Evolutionary conservation across 495 filamentous ascomycete genomes (phyloP).

Genomic region (Aspergillus sclerotiicarbonarius): DNA sequence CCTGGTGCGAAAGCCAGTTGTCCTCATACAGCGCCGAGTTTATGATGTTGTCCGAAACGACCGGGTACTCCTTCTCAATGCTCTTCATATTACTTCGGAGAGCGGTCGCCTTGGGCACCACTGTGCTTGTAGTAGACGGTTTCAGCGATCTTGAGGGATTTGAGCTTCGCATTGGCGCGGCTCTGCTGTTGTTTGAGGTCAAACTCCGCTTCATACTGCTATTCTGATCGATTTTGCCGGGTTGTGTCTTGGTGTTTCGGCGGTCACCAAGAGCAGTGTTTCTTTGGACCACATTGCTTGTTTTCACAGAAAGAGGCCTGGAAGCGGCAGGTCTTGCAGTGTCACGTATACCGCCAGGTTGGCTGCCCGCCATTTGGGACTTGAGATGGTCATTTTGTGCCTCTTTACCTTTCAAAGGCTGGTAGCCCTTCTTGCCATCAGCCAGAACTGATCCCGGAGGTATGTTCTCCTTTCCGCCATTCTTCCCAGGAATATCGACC

Average conservation of each 20-base stretch:
- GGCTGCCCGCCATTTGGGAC: not conserved
- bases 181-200: not conserved
- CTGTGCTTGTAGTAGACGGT: slow-evolving; percentile 25
- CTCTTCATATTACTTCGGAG: slow-evolving; percentile 18
- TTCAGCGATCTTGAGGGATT: slow-evolving; percentile 15
- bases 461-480: slow-evolving; percentile 50
- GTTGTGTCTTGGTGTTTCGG: slow-evolving; percentile 13
- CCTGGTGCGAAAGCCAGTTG: slow-evolving; percentile 62
- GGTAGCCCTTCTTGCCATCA: slow-evolving; percentile 18
- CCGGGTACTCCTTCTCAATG: slow-evolving; percentile 40
- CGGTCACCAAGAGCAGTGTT: slow-evolving; percentile 11
- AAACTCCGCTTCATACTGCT: not conserved
- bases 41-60: slow-evolving; percentile 54
- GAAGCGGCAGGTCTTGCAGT: not conserved
- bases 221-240: not conserved
- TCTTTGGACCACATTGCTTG: slow-evolving; percentile 4
- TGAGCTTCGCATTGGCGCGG: slow-evolving; percentile 10
- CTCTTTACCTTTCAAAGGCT: slow-evolving; percentile 9
- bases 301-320: slow-evolving; percentile 10
- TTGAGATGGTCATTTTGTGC: not conserved
- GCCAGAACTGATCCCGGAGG: slow-evolving; percentile 32
- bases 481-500: slow-evolving; percentile 39
- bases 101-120: slow-evolving; percentile 12
- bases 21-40: slow-evolving; percentile 63
- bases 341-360: not conserved